Evolutionary conservation across 2,329 filamentous ascomycete genomes (phyloP), one percentile per base, ranked within the genome.

Genomic region (Paraphoma sp.): DNA sequence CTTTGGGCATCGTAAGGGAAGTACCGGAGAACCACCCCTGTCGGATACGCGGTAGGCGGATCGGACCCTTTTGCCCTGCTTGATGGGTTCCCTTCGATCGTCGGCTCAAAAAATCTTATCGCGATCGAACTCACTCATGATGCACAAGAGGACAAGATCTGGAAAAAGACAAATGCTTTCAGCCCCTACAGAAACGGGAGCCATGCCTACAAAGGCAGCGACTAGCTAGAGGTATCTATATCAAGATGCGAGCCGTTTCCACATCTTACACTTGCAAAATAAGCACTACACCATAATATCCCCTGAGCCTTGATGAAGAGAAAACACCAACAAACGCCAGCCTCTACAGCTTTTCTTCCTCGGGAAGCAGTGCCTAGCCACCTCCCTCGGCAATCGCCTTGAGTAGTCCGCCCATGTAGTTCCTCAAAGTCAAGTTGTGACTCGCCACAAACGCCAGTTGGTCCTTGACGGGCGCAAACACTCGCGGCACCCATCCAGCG

Each of bases 361-460:
- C 33, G 10, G 28, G 14, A 43, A 16, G 9, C 31, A 14, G 29
- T 30, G 2, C 31, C 56, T 58, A 70, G 23, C 68, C 67, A 33
- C 71, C 73, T 17, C 74, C 72, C 48, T 73, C 70, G 38, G 71
- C 67, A 52, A 76, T 63, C 10, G 74, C 75, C 60, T 71, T 75
- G n/a, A 75, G 62, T 45, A 78, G 50, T 1, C 69, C 64, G 2
- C 66, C 69, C 65, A 79, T 70, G 33, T 79, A 78, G 48, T 76
- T 74, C 51, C 69, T 74, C 45, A 80, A 59, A 30, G 72, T 76
- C 31, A 75, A 62, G 63, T 92, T 92, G 72, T 91, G 87, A 31
- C 87, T 85, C 78, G 91, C 83, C 43, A 91, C 84, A 73, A 89
- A 89, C 69, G 86, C 90, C 17, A 92, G 76, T 36, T 87, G 84